These are phyloP conservation scores for Hsuehochloa calcarea DNA, from an alignment of 176 grass and related monocot genomes.

Conservation along the genomic window DNA sequence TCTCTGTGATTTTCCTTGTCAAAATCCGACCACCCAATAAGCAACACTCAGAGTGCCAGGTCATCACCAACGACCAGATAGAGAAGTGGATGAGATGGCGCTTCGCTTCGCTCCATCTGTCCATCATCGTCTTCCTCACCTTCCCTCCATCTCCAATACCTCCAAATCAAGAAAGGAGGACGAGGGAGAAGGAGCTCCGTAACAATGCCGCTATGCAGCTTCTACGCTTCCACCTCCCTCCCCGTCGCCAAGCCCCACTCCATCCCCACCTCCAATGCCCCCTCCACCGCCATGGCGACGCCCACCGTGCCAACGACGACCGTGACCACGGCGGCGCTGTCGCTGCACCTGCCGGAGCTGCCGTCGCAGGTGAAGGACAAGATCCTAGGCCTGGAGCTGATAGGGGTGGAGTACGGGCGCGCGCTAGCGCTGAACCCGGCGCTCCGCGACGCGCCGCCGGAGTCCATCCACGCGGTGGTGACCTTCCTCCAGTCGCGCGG, in stretches of 20 bases:
- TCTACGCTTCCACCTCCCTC: slow-evolving; percentile 37
- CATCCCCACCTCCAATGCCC: background rate
- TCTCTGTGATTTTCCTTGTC: background rate
- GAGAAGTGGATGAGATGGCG: slow-evolving; percentile 51
- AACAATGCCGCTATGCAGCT: slow-evolving; percentile 52
- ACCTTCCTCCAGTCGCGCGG: slow-evolving; percentile 63
- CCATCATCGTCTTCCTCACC: slow-evolving; percentile 25
- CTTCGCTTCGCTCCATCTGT: background rate
- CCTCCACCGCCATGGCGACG: background rate
- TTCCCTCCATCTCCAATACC: background rate
- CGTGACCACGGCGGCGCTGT: background rate
- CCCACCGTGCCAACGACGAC: background rate
- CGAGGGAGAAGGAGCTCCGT: background rate
- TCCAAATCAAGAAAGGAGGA: background rate
- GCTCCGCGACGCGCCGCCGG: slow-evolving; percentile 46
- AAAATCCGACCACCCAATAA: slow-evolving; percentile 46
- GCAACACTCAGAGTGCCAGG: slow-evolving; percentile 26
- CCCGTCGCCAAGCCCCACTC: slow-evolving; percentile 32
- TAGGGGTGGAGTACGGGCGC: slow-evolving; percentile 69
- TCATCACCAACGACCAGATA: slow-evolving; percentile 42
- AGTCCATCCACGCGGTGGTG: slow-evolving; percentile 55
- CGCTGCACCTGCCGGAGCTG: slow-evolving; percentile 48
- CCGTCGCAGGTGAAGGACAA: slow-evolving; percentile 61
- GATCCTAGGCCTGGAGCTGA: slow-evolving; percentile 67
- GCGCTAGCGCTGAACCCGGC: slow-evolving; percentile 52